Conservation (phyloP, 208 protist genomes). For the Leptomonas seymouri region DNA sequence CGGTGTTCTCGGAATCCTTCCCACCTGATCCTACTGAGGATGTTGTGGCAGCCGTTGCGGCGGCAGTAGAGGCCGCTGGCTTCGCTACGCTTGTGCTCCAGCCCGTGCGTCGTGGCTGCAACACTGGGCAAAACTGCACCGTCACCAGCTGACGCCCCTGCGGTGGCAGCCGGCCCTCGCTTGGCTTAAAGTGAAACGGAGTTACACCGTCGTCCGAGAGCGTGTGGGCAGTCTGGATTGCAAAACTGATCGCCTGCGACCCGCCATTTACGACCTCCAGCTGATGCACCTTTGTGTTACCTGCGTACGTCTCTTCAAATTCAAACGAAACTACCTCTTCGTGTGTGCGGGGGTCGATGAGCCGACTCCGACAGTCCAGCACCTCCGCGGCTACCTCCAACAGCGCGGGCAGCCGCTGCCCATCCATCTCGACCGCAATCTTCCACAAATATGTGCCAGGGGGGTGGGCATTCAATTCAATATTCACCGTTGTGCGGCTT, state of each 20-base stretch:
- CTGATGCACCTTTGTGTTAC: conserved; percentile 45
- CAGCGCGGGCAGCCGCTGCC: conserved; percentile 33
- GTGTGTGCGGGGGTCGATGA: conserved; percentile 61
- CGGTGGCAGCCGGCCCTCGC: conserved; percentile 73
- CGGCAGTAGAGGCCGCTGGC: background rate
- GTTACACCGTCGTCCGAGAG: conserved; percentile 36
- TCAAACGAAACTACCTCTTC: conserved; percentile 61
- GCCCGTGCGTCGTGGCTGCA: conserved; percentile 52
- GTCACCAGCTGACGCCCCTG: conserved; percentile 45
- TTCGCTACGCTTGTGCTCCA: conserved; percentile 35
- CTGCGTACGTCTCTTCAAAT: conserved; percentile 76
- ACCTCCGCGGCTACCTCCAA: conserved; percentile 69
- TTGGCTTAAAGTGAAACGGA: conserved; percentile 77
- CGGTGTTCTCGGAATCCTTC: background rate
- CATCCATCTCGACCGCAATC: conserved; percentile 52
- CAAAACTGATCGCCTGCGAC: conserved; percentile 78
- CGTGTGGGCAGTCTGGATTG: conserved; percentile 74
- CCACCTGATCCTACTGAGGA: background rate
- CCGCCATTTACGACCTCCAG: conserved; percentile 77
- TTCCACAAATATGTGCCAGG: conserved; percentile 50
- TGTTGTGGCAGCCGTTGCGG: background rate
- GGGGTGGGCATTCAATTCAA: conserved; percentile 62
- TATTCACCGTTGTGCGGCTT: conserved; percentile 41
- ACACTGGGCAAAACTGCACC: conserved; percentile 76
- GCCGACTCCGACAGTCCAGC: conserved; percentile 70